Base-by-base conservation (phyloP, 768 basidiomycete genomes). In the Pleurotus tuber-regium region DNA sequence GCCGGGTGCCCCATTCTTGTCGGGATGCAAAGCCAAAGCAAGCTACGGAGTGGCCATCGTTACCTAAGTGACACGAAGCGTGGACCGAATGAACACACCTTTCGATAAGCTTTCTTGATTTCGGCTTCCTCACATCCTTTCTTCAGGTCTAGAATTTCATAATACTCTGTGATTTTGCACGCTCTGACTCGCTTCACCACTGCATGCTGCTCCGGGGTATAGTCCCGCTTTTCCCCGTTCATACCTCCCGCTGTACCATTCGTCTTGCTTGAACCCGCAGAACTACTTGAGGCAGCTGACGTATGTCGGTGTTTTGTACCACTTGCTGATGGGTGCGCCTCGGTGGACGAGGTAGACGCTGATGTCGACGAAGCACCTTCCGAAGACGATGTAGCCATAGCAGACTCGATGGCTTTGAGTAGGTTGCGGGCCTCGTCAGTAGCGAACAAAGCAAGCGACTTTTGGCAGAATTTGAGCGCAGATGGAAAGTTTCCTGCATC, bases 1-100 rank as follows among this genome's bases (percentile, higher is more conserved):
- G 33, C 92, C 91, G n/a, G 96, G 95, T 16, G 96, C 96, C 4
- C 93, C 92, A 61, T 96, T 97, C 74, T 88, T 95, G 66, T 95
- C 92, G 3, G 92, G 92, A 69, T 95, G 92, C 41, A 94, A 69
- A 47, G 89, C 89, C 52, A 97, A 74, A 31, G 94, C 94, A 54
- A 96, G 77, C 91, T 94, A 57, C 1, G 23, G 26, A 14, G 25
- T 7, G 51, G 35, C 50, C 25, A 54, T 14, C 9, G 31, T 41
- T 36, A 28, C 43, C 40, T 52, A 46, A 57, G 43, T 28, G 18
- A 25, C 23, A 55, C 51, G 18, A 26, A 29, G 41, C 44, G 4
- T 19, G 41, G 18, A 31, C 28, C 21, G 36, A 6, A 38, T 44
- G 51, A 10, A 65, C 67, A 18, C 50, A 96, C 94, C 83, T 97